phyloP scores from a whole-genome alignment of 192 early-diverging fungal genomes.

The Entomortierella lignicola region DNA sequence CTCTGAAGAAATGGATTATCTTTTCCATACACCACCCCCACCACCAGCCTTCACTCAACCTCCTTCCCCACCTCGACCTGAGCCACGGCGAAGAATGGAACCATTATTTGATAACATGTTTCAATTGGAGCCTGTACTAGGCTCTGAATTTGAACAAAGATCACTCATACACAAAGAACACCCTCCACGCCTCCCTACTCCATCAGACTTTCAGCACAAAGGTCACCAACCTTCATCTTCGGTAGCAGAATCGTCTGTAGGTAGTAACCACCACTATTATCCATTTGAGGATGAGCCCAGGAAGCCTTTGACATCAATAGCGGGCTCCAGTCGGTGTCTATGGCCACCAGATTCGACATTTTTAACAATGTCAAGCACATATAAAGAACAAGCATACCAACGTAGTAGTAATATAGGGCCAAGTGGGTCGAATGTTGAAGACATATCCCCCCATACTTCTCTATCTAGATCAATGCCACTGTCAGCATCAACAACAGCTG shows the following conservation, averaged over 20 bases:
- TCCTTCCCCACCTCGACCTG: conserved; percentile 23
- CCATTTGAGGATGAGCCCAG: background rate
- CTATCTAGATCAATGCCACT: background rate
- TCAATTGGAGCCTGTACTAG: background rate
- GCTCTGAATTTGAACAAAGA: background rate
- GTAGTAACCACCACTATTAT: background rate
- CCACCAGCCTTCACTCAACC: conserved; percentile 14
- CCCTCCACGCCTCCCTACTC: background rate
- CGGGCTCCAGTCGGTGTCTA: conserved; percentile 36
- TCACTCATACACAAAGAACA: background rate
- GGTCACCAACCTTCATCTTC: background rate
- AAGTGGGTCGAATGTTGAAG: background rate
- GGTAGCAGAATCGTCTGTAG: background rate
- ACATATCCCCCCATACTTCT: background rate
- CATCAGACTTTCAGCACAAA: background rate
- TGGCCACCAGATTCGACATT: conserved; percentile 47
- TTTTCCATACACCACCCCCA: conserved; percentile 22
- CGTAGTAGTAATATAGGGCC: conserved; percentile 4
- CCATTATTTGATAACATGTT: background rate
- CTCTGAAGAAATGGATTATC: conserved; percentile 17
- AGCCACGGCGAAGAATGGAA: background rate
- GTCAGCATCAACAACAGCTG: background rate
- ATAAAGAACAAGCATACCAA: conserved; percentile 9
- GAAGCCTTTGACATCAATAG: conserved; percentile 38
- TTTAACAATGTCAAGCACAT: conserved; percentile 30